Base-by-base conservation (phyloP, 1,284 basidiomycete species). In the Rhodofomes roseus region DNA sequence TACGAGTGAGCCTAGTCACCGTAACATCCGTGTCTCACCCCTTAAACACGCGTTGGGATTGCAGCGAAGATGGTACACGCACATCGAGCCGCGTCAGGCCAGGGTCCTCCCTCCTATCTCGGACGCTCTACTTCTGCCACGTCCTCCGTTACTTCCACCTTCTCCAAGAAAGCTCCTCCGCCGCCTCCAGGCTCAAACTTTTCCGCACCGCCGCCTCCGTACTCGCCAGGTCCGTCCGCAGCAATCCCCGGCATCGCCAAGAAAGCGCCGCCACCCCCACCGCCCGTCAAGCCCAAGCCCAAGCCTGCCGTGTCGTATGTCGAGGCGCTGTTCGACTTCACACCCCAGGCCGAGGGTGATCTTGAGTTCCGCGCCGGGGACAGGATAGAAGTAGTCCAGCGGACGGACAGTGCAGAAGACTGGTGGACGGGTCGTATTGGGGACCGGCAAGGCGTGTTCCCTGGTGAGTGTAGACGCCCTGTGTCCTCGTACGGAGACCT, bases 351-450 rank as follows among this genome's bases (percentile, higher is more conserved):
- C 31, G 94, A 93, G 0, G 97, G 97, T 0, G 96, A 99, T 74
- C 77, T 99, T 57, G 90, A 87, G 1, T 99, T 99, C 79, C 85
- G 79, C 60, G 85, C 86, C 1, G 97, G 97, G n/a, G 96, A 99
- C 74, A 79, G 85, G 64, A 98, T 99, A 74, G 94, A 97, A 76
- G 81, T 99, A 57, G 83, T 97, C 31, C 90, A 97, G 75, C 85
- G 88, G 70, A 92, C 92, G 12, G 85, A 83, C 2, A 95, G 86
- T 66, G 75, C 89, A 23, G 95, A 98, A 71, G 97, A 99, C 71
- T 99, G 96, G 96, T 99, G 96, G 96, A 98, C 95, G 9, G 97
- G 96, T 5, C 82, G 83, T 66, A 56, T 98, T 63, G 87, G 93
- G 65, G 96, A 95, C 1, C 74, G 76, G 60, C 85, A 95, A 72